Percentiles rank a stretch among this genome's conserved stretches.
Evolutionary conservation across 106 monocot species (phyloP).

Genomic region (Hemerocallis citrina): DNA sequence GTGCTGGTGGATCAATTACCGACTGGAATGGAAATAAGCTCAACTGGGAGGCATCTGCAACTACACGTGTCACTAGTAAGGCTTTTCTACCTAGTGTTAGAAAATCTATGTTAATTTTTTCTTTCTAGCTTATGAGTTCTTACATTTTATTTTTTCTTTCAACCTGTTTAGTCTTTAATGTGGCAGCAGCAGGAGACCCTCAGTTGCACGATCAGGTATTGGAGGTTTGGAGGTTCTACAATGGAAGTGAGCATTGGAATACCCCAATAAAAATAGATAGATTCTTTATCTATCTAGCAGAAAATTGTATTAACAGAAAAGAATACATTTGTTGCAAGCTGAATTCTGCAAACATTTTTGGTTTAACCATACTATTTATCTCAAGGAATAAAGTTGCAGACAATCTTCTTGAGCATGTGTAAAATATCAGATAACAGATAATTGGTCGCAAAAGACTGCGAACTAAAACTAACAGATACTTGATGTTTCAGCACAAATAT

Average conservation of each 20-base stretch:
- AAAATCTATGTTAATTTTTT: not conserved
- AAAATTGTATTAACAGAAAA: too few species aligned
- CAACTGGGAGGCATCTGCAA: slow-evolving; percentile 58
- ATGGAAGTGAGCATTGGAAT: slow-evolving; percentile 22
- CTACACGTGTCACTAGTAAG: slow-evolving; percentile 49
- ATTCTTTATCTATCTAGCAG: too few species aligned
- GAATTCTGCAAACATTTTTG: too few species aligned
- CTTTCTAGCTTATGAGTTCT: not conserved
- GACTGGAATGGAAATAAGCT: slow-evolving; percentile 87
- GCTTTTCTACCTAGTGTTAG: not conserved
- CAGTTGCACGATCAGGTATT: slow-evolving; percentile 49
- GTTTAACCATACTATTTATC: too few species aligned
- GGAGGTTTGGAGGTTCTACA: slow-evolving; percentile 66
- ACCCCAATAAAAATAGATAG: too few species aligned
- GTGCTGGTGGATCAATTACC: slow-evolving; percentile 90
- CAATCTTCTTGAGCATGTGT: too few species aligned
- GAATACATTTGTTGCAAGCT: too few species aligned
- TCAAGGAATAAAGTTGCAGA: too few species aligned
- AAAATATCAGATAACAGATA: too few species aligned
- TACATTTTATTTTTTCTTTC: not conserved
- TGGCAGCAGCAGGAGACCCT: slow-evolving; percentile 83
- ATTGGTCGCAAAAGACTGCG: too few species aligned
- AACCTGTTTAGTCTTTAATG: slow-evolving; percentile 64
- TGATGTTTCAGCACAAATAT: too few species aligned
- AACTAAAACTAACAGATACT: too few species aligned